Evolutionary conservation across 2,329 filamentous ascomycete species (phyloP).

Genomic region (Pestalotiopsis fici): DNA sequence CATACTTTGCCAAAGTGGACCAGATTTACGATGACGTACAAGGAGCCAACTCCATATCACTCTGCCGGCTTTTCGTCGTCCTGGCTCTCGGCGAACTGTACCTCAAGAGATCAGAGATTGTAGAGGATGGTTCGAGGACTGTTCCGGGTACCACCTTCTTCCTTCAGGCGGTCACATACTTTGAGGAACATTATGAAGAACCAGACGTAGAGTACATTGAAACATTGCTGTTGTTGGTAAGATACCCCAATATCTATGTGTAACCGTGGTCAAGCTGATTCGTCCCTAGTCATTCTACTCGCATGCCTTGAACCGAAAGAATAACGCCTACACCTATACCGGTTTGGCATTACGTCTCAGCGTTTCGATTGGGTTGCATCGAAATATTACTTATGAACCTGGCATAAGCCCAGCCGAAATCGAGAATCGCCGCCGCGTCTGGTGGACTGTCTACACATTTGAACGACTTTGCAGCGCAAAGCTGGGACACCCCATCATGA

Average conservation of each 20-base stretch:
- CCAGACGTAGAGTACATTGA: constrained; percentile 37
- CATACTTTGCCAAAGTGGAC: constrained; percentile 30
- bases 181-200: constrained; percentile 36
- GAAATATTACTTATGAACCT: constrained; percentile 29
- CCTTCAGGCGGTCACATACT: constrained; percentile 31
- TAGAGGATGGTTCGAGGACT: constrained; percentile 11
- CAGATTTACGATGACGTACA: constrained; percentile 26
- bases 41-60: constrained; percentile 10
- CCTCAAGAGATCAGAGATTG: constrained; percentile 16
- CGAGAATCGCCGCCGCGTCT: constrained; percentile 31
- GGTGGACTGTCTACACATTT: constrained; percentile 34
- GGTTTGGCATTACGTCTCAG: constrained; percentile 37
- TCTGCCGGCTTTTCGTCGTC: constrained; percentile 17
- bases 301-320: constrained; percentile 36
- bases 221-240: constrained; percentile 36
- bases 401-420: constrained; percentile 25
- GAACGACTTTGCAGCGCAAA: constrained; percentile 43
- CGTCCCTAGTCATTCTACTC: constrained; percentile 33
- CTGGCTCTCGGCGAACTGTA: constrained; percentile 19
- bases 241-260: constrained; percentile 7
- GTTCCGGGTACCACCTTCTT: constrained; percentile 39
- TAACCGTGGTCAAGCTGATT: neutral
- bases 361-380: constrained; percentile 36
- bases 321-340: constrained; percentile 36
- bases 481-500: constrained; percentile 41